Evolutionary conservation across 1,284 basidiomycete species (phyloP), one percentile per base, ranked within the genome.

Genomic region (Trametes versicolor): DNA sequence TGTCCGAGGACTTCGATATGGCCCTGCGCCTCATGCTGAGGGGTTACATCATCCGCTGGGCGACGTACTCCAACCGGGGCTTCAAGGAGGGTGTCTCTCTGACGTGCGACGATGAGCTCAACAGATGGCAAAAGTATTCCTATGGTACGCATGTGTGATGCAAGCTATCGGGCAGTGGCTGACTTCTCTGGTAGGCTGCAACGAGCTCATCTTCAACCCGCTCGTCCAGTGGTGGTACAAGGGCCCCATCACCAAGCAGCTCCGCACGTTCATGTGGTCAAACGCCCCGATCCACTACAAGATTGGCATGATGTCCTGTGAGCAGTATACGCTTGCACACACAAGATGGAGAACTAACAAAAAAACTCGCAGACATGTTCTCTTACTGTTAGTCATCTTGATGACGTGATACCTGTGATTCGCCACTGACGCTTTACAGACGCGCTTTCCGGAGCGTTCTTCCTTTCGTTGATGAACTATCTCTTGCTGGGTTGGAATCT

Each of bases 81-180:
- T 96, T 95, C 81, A 90, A 93, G 77, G 94, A 96, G 73, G 94
- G 94, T 70, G 94, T 96, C n/a, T 93, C 90, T 0, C 81, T 96
- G 12, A 91, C 90, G 0, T 87, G 87, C 64, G 91, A 93, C 52
- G 93, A 94, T 72, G 92, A 93, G 73, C 78, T 93, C 3, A 94
- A 94, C 69, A 78, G 94, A 3, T 96, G 94, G 94, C 91, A 95
- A 70, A 96, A 96, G 74, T 96, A 95, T 72, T 84, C 91, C 0
- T 95, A 91, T 74, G 93, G 93, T 92, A 74, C 65, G 81, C 76
- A 58, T 27, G 73, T 37, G 52, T 70, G 41, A 54, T 69, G 70
- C 63, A 4, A 8, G 1, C 23, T 6, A 10, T 19, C 21, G 55
- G 8, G 17, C 65, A 65, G 55, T 67, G 64, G 45, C 60, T 66